Evolutionary conservation across 192 early-diverging fungal genomes (phyloP), one percentile per base, ranked within the genome.

Genomic region (Paraglomus brasilianum): DNA sequence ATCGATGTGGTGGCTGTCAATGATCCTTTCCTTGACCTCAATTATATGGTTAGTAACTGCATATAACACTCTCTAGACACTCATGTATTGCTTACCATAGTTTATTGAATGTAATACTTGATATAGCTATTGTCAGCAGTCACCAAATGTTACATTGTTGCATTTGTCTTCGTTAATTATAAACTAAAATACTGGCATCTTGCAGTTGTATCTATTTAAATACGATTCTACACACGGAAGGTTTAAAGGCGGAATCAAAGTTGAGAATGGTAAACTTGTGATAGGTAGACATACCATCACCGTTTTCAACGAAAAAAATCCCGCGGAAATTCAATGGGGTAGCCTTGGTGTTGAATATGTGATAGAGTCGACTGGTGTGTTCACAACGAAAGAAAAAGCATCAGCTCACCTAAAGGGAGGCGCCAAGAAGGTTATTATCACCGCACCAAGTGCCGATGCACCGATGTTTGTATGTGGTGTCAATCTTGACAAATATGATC

Each of bases 151-250:
- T n/a, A n/a, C n/a, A n/a, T n/a, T n/a, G n/a, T n/a, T n/a, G n/a
- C n/a, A n/a, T n/a, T n/a, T n/a, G n/a, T n/a, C n/a, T n/a, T n/a
- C n/a, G n/a, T n/a, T n/a, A n/a, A n/a, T n/a, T n/a, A n/a, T n/a
- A n/a, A n/a, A n/a, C n/a, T n/a, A n/a, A n/a, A n/a, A n/a, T n/a
- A n/a, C n/a, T n/a, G n/a, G n/a, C n/a, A n/a, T n/a, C n/a, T n/a
- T n/a, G 4, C 77, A 87, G 85, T 84, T 89, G 77, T 98, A 97
- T 87, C 83, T 97, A 79, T 83, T 96, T 74, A 93, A 97, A 87
- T 99, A 95, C 81, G 97, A 99, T 89, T 96, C 97, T 44, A 96
- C 95, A 74, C 97, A 99, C 83, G 97, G 97, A 62, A 88, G 88
- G 62, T 93, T 89, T 90, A 89, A 93, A 80, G 94, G 92, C 62